Evolutionary conservation across 1,139 yeast genomes (phyloP).

Genomic region (Sugiyamaella sp.): DNA sequence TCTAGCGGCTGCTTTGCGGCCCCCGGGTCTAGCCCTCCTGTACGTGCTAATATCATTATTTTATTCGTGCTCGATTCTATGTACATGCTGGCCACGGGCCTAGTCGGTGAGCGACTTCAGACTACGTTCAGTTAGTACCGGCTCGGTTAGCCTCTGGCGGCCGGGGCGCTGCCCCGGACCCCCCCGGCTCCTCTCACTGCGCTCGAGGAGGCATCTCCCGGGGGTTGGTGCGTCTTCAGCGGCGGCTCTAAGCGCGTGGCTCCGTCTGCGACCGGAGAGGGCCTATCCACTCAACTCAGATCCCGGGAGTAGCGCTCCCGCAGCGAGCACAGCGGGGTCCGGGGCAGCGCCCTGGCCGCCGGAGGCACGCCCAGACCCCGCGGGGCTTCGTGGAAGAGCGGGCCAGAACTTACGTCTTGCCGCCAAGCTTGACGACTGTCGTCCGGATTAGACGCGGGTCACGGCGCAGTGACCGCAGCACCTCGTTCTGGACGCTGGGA

Average conservation of each 20-base stretch:
- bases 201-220: conserved; percentile 12
- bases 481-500: conserved; percentile 82
- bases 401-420: conserved; percentile 45
- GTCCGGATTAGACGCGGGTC: conserved; percentile 92
- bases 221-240: not conserved
- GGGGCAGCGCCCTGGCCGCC: conserved; percentile 4
- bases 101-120: conserved; percentile 15
- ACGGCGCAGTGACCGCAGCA: conserved; percentile 72
- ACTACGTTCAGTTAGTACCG: conserved; percentile 8
- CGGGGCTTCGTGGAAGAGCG: too few relatives aligned
- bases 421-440: conserved; percentile 68
- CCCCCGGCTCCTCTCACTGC: conserved; percentile 12
- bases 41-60: conserved; percentile 6
- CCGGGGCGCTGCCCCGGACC: too few relatives aligned
- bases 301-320: too few relatives aligned
- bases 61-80: conserved; percentile 5
- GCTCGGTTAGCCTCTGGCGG: too few relatives aligned
- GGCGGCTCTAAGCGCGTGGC: not conserved
- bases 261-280: not conserved
- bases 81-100: conserved; percentile 5
- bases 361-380: not conserved
- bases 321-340: conserved; percentile 2
- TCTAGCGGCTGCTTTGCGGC: too few relatives aligned
- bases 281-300: not conserved
- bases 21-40: too few relatives aligned